Evolutionary conservation across 768 basidiomycete genomes (phyloP), one percentile per base, ranked within the genome.

Genomic region (Inosperma sp.): DNA sequence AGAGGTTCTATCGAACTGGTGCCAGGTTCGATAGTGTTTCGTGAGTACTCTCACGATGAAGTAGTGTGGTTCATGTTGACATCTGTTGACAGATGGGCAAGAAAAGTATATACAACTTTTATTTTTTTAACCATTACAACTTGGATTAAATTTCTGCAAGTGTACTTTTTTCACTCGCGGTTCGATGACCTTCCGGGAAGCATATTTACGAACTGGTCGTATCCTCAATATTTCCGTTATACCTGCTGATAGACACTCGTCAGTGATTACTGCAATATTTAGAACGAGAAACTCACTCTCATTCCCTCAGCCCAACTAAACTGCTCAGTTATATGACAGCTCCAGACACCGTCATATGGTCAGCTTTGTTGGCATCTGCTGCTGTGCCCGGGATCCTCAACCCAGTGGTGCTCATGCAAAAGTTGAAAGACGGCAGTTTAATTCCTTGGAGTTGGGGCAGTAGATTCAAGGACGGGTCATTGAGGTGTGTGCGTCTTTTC

Each of bases 361-460:
- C 80, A 36, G 85, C 86, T 2, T 59, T 89, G 30, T 69, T 95
- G 34, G 92, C 93, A 5, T 93, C 91, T 4, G 93, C 94, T 3
- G 94, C 95, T 19, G 94, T 96, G 2, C 95, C 94, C 0, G 93
- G 95, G 0, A 95, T 97, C 57, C 66, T 97, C 34, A 94, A 96
- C 58, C 93, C 95, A 4, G 95, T 98, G 13, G 93, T 93, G 0
- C 68, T 99, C 48, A 89, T 99, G 88, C 88, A 92, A 63, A 97
- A 95, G 67, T 77, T 85, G 19, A 80, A 75, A 53, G 84, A 85
- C 54, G 93, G 91, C 1, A 79, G 74, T 33, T 70, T 93, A 48
- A 79, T 90, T 6, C 93, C 93, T 0, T 94, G 93, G 88, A 95
- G 88, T 63, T 93, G 92, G 84, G 94, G 93, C 21, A 91, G 88